phyloP scores from a whole-genome alignment of 176 grass and related monocot genomes.

The Avena eriantha region DNA sequence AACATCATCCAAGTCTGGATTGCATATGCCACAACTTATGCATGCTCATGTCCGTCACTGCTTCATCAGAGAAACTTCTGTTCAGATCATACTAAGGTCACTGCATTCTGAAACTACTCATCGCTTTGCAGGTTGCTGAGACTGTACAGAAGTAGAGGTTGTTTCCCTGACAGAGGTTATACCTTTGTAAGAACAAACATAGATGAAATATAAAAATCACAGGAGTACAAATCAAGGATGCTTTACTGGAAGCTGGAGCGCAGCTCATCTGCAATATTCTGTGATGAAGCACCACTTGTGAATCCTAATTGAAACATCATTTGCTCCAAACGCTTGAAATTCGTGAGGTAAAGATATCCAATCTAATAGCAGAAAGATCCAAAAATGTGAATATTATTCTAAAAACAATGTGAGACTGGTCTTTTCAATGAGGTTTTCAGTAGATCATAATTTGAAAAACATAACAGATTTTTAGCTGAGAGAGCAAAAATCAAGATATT shows the following conservation, averaged over 20 bases:
- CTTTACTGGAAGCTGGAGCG: constrained; percentile 60
- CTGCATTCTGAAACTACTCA: not conserved
- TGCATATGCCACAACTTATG: not conserved
- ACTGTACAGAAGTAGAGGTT: not conserved
- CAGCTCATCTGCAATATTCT: constrained; percentile 81
- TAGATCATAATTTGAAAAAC: not conserved
- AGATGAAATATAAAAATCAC: not conserved
- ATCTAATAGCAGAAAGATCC: constrained; percentile 55
- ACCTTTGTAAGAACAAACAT: not conserved
- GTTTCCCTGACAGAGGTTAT: constrained; percentile 45
- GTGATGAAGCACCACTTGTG: constrained; percentile 85
- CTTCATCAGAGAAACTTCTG: not conserved
- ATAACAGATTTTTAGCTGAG: not conserved
- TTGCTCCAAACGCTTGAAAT: constrained; percentile 85
- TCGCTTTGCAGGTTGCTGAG: constrained; percentile 28
- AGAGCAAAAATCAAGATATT: not conserved
- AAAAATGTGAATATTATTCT: not conserved
- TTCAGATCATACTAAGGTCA: not conserved
- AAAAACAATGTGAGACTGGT: not conserved
- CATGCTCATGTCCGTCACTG: not conserved
- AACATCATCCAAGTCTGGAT: not conserved
- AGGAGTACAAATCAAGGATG: constrained; percentile 34
- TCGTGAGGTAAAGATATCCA: constrained; percentile 92
- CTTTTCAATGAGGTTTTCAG: not conserved
- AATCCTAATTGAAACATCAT: constrained; percentile 96